These are phyloP conservation scores for Nicotiana benthamiana DNA, from an alignment of 257 asterid genomes.

Conservation along the genomic window DNA sequence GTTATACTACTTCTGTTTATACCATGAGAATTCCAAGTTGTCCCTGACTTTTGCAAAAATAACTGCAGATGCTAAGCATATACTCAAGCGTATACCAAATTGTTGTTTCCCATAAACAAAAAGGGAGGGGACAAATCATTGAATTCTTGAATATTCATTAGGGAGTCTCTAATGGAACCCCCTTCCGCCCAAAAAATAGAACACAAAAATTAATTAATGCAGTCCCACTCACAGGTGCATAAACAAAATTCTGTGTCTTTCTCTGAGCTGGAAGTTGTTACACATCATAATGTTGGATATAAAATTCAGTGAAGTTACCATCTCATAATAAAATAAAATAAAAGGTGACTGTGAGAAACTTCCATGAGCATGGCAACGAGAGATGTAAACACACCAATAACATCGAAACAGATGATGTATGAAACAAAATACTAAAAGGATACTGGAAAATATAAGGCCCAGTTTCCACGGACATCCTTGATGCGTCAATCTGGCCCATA, in stretches of 20 bases:
- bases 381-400: not conserved
- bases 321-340: not conserved
- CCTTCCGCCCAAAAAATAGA: not conserved
- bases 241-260: not conserved
- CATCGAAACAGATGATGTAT: not conserved
- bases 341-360: not conserved
- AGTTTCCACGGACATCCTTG: conserved; percentile 92
- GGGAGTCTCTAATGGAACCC: not conserved
- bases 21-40: not conserved
- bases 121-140: not conserved
- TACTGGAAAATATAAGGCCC: conserved; percentile 94
- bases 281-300: not conserved
- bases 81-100: not conserved
- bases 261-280: not conserved
- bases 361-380: not conserved
- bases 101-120: not conserved
- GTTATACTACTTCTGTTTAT: not conserved
- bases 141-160: not conserved
- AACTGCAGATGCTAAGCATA: not conserved
- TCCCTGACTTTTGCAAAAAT: not conserved
- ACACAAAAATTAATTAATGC: not conserved
- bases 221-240: not conserved
- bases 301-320: not conserved
- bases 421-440: conserved; percentile 30
- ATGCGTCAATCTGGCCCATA: conserved; percentile 73